Evolutionary conservation across 176 grass and related monocot genomes (phyloP), one percentile per base, ranked within the genome.

Genomic region (maize (Zea mays)): DNA sequence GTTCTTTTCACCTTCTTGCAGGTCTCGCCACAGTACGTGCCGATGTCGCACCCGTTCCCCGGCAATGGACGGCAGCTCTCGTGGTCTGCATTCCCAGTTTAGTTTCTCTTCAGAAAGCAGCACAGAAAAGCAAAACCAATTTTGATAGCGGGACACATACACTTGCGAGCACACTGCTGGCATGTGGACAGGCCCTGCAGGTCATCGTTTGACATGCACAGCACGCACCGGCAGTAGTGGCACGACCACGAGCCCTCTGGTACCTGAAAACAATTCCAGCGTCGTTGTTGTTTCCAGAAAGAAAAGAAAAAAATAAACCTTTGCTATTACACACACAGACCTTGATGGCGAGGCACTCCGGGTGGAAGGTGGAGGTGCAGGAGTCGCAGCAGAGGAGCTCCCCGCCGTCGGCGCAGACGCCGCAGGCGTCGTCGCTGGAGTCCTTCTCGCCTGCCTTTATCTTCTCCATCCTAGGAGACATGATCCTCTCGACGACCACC

Each of bases 351-450:
- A 97, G 77, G 79, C 90, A 97, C 5, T 86, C 93, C 2, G 86
- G 85, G 62, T 97, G 93, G 81, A 97, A 93, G 47, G 93, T 97
- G 2, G 87, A 90, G 42, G 90, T 77, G 76, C 93, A 97, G 57
- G 58, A 82, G 77, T 97, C 93, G 49, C 93, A 97, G 80, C 93
- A 93, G 49, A 97, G 71, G 1, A 97, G 79, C 35, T 90, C 62
- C 8, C 93, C 93, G 13, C 93, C 87, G 52, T 97, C 90, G 5
- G 87, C 93, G 82, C 90, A 97, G 67, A 93, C 71, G 56, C 93
- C 93, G 42, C 93, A 97, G 21, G 85, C 89, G 50, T 97, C 93
- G 77, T 93, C 93, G 65, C 87, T 97, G 59, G 82, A 71, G 27
- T 93, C 93, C 46, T 59, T 81, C 5, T 58, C 73, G 4, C 65